A percentile compares a stretch with the other conserved stretches of the same genome.
phyloP scores from a whole-genome alignment of 768 basidiomycete genomes.

The Tulasnella sp. region DNA sequence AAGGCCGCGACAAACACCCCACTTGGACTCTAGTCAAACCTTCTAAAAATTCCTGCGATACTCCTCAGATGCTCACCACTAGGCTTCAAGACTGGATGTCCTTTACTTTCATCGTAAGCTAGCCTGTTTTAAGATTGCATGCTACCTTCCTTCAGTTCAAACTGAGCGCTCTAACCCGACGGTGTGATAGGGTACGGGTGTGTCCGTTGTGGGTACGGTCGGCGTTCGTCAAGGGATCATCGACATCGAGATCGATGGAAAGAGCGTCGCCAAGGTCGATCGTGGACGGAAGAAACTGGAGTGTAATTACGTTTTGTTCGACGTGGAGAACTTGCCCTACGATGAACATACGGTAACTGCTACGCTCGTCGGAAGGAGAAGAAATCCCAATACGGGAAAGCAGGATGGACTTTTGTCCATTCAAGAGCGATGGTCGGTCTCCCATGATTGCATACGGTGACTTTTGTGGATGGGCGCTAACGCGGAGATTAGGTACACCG shows the following conservation, averaged over 20 bases:
- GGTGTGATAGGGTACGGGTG: neutral
- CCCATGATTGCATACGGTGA: neutral
- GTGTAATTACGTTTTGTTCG: constrained; percentile 1
- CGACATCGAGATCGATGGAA: neutral
- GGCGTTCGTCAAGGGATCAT: constrained; percentile 5
- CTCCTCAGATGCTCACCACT: neutral
- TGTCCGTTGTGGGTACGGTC: neutral
- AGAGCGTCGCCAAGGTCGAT: neutral
- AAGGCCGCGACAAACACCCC: neutral
- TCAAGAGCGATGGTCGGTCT: neutral
- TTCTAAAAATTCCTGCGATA: constrained; percentile 8
- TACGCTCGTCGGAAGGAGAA: neutral
- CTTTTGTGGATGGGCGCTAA: neutral
- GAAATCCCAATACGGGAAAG: neutral
- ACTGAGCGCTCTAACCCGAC: neutral
- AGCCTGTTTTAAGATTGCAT: neutral
- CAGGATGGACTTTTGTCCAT: neutral
- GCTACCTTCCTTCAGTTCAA: no score
- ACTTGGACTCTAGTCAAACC: constrained; percentile 4
- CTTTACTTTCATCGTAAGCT: neutral
- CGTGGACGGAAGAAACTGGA: neutral
- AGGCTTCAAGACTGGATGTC: neutral
- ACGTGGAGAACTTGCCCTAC: neutral
- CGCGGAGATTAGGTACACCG: no score
- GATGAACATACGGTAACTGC: neutral